Base-by-base conservation (phyloP, 2,329 filamentous ascomycete species). In the Coniochaeta hoffmannii region DNA sequence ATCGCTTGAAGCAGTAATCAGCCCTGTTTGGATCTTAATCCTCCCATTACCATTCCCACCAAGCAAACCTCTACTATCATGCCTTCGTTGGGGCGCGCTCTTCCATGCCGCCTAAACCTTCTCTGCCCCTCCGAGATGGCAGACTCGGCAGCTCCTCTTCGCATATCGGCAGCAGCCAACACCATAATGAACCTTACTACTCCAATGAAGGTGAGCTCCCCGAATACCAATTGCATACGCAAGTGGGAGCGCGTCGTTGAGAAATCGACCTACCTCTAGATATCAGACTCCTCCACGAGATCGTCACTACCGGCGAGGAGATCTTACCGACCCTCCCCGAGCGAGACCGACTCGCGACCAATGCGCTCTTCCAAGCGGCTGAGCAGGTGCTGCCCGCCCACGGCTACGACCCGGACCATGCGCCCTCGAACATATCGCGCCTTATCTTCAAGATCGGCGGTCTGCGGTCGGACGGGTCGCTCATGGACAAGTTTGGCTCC, bases 311-410 rank as follows among this genome's bases (percentile, higher is more conserved):
- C 62, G 91, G 89, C 44, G 83, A 92, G 71, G 74, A 81, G 38
- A 78, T 88, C 30, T 76, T 83, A 54, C 73, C 80, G 49, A 71
- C 70, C 11, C 73, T 82, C 1, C 75, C 82, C 1, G 80, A 85
- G 56, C 78, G 79, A 51, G 81, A 87, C 62, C 79, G 81, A 55
- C 76, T 88, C 22, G 86, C 89, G 3, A 90, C 87, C 56, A 85
- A 85, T 65, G 89, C 90, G 10, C 79, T 96, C 17, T 95, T 95
- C 71, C 79, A 80, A 54, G 89, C 90, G 30, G 95, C 95, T 67
- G 87, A 94, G 65, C 77, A 82, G 55, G 78, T 92, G 41, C 80
- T 96, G n/a, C 82, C 81, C 5, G 76, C 83, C 60, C 76, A 88
- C 73, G 87, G 84, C 55, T 75, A 90, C 60, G 80, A 89, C 57